Evolutionary conservation across 2,329 filamentous ascomycete species (phyloP).

Genomic region (Cordyceps militaris): DNA sequence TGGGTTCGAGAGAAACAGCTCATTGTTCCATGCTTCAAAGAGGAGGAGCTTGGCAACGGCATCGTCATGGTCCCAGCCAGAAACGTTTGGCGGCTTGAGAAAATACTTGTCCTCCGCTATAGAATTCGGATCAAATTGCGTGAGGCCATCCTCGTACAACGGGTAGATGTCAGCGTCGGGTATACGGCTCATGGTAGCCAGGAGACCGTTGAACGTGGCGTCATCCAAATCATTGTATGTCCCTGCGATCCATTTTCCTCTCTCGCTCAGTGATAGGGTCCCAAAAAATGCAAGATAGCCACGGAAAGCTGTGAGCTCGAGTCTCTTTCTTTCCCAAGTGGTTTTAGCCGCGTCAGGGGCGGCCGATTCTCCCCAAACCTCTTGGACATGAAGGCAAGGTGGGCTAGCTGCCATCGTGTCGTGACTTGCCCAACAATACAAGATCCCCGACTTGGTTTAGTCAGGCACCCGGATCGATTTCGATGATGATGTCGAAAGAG

Average conservation of each 20-base stretch:
- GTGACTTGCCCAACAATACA: no score
- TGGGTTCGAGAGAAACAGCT: not conserved
- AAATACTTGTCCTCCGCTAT: not conserved
- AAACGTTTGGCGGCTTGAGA: not conserved
- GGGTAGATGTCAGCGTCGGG: not conserved
- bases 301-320: not conserved
- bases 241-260: not conserved
- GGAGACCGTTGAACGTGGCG: not conserved
- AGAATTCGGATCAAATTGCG: not conserved
- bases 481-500: not conserved
- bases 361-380: not conserved
- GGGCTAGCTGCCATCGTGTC: not conserved
- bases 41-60: not conserved
- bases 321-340: not conserved
- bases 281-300: not conserved
- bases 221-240: not conserved
- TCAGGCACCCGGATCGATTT: no score
- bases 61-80: not conserved
- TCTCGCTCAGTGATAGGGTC: not conserved
- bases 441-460: not conserved
- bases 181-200: not conserved
- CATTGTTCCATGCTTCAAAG: not conserved
- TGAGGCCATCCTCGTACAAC: not conserved
- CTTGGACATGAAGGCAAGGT: not conserved
- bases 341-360: not conserved